Base-by-base conservation (phyloP, 2,329 filamentous ascomycete species). In the Daldinia sp. region DNA sequence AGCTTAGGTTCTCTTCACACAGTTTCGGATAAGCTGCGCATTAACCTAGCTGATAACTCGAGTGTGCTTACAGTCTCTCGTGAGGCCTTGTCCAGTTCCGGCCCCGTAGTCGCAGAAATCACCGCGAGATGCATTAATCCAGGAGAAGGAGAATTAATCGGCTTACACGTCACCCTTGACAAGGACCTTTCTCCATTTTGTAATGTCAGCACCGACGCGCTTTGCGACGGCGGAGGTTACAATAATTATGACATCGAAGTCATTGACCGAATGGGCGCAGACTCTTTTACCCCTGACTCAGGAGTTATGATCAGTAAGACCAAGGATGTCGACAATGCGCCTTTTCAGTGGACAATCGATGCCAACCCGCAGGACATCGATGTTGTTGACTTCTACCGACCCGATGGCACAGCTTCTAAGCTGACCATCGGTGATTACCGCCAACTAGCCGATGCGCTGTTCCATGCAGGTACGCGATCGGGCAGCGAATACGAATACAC, bases 271-370 rank as follows among this genome's bases (percentile, higher is more conserved):
- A 85, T 87, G 82, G 85, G 85, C 12, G 79, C 84, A 6, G 85
- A 87, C 73, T 83, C 81, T 2, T 87, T 87, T 78, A 79, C 81
- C 28, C 81, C 85, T 0, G 85, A 87, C 67, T 79, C 81, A 0
- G 85, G 85, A 6, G 85, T 87, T 53, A 81, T 86, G 80, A 82
- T 87, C 57, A 84, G 81, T 79, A 87, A 87, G 78, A 84, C 83
- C 23, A 86, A 85, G 75, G 79, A 84, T 64, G 69, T 63, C 18
- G 82, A 82, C 68, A 68, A 71, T 4, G 71, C 69, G 4, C 85
- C 85, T 0, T 87, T 87, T 79, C 85, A 87, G 67, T 87, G 85
- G 85, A 81, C 81, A 26, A 84, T 87, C 42, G 85, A 87, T 67
- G 85, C 85, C 1, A 86, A 87, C 73, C 85, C 85, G 0, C 78